Evolutionary conservation across 805 yeast species (phyloP), one percentile per base, ranked within the genome.

Genomic region (Ogataea nitratoaversa): DNA sequence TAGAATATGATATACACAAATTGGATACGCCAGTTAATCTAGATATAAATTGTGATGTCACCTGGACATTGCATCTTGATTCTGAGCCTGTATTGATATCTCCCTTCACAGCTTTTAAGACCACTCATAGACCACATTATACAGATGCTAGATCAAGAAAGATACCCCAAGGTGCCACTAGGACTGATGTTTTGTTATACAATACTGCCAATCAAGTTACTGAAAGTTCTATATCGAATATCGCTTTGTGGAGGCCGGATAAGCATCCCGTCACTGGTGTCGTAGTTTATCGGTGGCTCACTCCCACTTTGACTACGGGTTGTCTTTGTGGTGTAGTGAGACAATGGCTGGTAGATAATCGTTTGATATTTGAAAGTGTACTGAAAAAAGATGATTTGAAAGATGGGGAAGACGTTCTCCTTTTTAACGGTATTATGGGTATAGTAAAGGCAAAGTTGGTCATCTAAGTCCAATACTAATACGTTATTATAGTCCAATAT

Each of bases 401-500:
- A 24, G 59, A 61, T n/a, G 95, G 95, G 5, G 88, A 81, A 42
- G 78, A 74, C 27, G 72, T 90, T 1, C 56, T 93, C 27, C 53
- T 91, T 19, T 80, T 88, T 59, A 91, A 91, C 62, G 96, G 88
- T 8, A 71, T 91, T 4, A 76, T 79, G 64, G 99, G 99, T 2
- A 83, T 86, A 12, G 76, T 77, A 0, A 75, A 70, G 46, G 93
- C 85, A 2, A 65, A 57, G 7, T 60, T 84, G 3, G 56, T 58
- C n/a, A 51, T 43, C 22, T 43, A 40, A 31, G 7, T 4, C n/a
- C n/a, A n/a, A n/a, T n/a, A n/a, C n/a, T n/a, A n/a, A n/a, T n/a
- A n/a, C n/a, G n/a, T n/a, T n/a, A n/a, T n/a, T n/a, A n/a, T n/a
- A n/a, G n/a, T n/a, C n/a, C n/a, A n/a, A n/a, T n/a, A n/a, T n/a